phyloP scores from a whole-genome alignment of 169 alveolate genomes.

The Cryptosporidium baileyi region DNA sequence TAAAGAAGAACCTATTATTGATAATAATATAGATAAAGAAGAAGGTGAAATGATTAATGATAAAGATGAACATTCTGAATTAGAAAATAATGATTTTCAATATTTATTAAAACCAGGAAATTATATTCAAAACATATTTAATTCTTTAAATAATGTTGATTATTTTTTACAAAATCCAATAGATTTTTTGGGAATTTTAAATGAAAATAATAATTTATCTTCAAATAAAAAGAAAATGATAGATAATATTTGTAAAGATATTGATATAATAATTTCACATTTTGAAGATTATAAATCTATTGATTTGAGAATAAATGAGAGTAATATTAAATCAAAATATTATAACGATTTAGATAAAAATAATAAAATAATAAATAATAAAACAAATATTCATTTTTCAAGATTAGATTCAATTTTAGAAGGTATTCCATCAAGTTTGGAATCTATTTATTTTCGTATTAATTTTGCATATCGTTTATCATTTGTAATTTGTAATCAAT shows the following conservation, averaged over 20 bases:
- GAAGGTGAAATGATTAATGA: conserved; percentile 56
- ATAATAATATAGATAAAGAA: conserved; percentile 26
- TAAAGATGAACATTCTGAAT: neutral
- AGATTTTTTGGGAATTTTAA: neutral
- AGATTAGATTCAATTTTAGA: conserved; percentile 13
- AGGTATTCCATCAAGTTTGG: conserved; percentile 56
- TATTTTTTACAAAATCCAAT: conserved; percentile 21
- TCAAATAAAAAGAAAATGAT: conserved; percentile 3
- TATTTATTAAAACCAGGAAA: conserved; percentile 1
- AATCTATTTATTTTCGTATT: conserved; percentile 12
- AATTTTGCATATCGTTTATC: conserved; percentile 40
- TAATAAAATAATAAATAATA: neutral
- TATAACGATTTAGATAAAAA: neutral
- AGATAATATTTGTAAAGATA: conserved; percentile 34
- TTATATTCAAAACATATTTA: neutral
- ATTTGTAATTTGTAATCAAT: conserved; percentile 15
- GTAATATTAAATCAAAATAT: neutral
- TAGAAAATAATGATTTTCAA: neutral
- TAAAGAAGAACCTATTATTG: neutral
- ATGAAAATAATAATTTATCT: neutral
- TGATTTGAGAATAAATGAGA: neutral
- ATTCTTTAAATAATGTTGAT: conserved; percentile 23
- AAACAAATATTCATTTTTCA: neutral
- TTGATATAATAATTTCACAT: conserved; percentile 4
- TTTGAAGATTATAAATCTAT: conserved; percentile 47